A percentile compares a stretch with the other conserved stretches of the same genome.
These are phyloP conservation scores for Phytopythium helicoides DNA, from an alignment of 352 stramenopile genomes.

Conservation along the genomic window DNA sequence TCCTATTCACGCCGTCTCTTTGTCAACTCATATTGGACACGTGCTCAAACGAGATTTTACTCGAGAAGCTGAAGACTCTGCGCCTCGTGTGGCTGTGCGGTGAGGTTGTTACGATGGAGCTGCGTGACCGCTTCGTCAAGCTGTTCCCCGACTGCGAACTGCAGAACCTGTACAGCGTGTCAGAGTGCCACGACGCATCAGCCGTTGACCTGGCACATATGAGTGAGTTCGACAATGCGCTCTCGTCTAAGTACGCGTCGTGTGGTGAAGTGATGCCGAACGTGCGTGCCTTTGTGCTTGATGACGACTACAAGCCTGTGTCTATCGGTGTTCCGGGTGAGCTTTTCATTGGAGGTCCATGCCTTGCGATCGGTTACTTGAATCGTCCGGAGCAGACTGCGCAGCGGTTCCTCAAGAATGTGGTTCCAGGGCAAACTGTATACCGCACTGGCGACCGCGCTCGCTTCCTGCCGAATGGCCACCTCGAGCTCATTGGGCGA, in stretches of 20 bases:
- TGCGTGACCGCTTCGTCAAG: constrained; percentile 83
- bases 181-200: constrained; percentile 92
- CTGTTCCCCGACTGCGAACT: constrained; percentile 84
- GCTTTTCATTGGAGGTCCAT: constrained; percentile 85
- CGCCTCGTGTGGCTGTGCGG: constrained; percentile 91
- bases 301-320: constrained; percentile 64
- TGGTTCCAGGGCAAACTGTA: constrained; percentile 67
- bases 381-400: constrained; percentile 76
- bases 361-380: constrained; percentile 84
- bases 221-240: constrained; percentile 63
- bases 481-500: constrained; percentile 91
- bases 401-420: constrained; percentile 73
- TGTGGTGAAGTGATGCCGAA: constrained; percentile 88
- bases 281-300: constrained; percentile 70
- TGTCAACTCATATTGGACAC: constrained; percentile 87
- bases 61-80: constrained; percentile 60
- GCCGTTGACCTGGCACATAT: constrained; percentile 76
- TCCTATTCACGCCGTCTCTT: constrained; percentile 93
- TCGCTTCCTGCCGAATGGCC: constrained; percentile 86
- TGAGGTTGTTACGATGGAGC: constrained; percentile 91
- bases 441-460: constrained; percentile 93
- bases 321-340: constrained; percentile 71
- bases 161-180: constrained; percentile 94
- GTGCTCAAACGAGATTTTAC: constrained; percentile 46
- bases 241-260: constrained; percentile 86